Evolutionary conservation across 495 filamentous ascomycete genomes (phyloP).

Genomic region (Penicillium argentinense): DNA sequence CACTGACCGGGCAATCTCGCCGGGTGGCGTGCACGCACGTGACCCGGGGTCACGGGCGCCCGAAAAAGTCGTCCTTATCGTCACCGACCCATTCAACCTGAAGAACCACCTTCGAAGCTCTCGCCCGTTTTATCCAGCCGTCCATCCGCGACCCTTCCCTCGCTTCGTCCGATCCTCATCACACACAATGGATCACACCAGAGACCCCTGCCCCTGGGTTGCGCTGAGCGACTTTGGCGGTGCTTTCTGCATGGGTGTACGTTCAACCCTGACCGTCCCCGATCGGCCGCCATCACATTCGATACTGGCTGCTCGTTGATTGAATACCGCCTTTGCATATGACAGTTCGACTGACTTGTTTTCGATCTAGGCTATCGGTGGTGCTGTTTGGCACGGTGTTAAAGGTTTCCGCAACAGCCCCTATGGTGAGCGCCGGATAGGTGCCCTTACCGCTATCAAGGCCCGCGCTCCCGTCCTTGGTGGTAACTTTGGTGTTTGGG

Average conservation of each 20-base stretch:
- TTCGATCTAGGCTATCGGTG: constrained; percentile 62
- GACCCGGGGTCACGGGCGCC: neutral
- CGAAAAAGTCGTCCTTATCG: constrained; percentile 1
- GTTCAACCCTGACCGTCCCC: constrained; percentile 20
- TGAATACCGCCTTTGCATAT: constrained; percentile 1
- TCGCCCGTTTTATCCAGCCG: constrained; percentile 5
- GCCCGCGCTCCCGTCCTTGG: constrained; percentile 92
- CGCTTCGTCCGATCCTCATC: constrained; percentile 5
- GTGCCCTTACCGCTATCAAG: constrained; percentile 95
- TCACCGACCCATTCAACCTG: neutral
- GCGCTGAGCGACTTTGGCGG: constrained; percentile 95
- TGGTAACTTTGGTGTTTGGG: constrained; percentile 98
- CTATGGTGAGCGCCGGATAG: constrained; percentile 93
- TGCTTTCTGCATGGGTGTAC: constrained; percentile 95
- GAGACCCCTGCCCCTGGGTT: constrained; percentile 97
- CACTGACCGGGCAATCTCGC: constrained; percentile 1
- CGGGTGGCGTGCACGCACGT: neutral
- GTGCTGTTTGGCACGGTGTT: constrained; percentile 95
- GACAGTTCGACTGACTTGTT: constrained; percentile 11
- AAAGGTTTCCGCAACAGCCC: constrained; percentile 91
- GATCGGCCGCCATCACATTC: too few relatives aligned
- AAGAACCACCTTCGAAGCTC: neutral
- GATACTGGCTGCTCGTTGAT: too few relatives aligned
- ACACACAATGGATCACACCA: constrained; percentile 80
- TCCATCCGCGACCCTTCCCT: constrained; percentile 6